A percentile compares a stretch with the other conserved stretches of the same genome.
Evolutionary conservation across 305 asterid species (phyloP).

Genomic region (Fraxinus ornus): DNA sequence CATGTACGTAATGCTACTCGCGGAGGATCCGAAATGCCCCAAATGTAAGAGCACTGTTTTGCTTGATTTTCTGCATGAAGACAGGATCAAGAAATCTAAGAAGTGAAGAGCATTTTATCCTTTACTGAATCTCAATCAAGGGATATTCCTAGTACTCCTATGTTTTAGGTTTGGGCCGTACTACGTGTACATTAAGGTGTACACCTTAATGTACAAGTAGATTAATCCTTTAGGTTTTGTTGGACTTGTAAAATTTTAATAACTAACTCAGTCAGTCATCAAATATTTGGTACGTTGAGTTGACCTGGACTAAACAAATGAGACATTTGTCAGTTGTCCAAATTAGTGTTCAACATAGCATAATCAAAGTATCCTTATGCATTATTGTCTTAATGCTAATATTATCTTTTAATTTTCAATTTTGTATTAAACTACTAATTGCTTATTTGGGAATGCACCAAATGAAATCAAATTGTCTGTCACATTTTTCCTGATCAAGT

Average conservation of each 20-base stretch:
- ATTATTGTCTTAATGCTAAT: not conserved
- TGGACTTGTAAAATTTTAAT: not conserved
- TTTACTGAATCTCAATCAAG: not conserved
- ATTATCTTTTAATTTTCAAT: not conserved
- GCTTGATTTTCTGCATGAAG: constrained; percentile 55
- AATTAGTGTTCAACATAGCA: not conserved
- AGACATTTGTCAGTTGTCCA: not conserved
- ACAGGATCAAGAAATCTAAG: constrained; percentile 25
- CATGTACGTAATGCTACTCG: constrained; percentile 61
- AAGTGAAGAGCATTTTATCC: constrained; percentile 21
- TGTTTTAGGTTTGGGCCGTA: not conserved
- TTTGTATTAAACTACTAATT: not conserved
- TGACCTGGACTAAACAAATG: not conserved
- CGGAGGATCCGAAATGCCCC: constrained; percentile 59
- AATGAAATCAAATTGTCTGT: not conserved
- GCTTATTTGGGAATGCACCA: not conserved
- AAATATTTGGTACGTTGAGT: not conserved
- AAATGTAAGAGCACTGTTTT: constrained; percentile 65
- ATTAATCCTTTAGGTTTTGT: not conserved
- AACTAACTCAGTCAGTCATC: not conserved
- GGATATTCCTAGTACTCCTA: not conserved
- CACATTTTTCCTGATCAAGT: not conserved
- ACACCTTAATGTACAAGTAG: too few species aligned
- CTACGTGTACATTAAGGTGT: too few species aligned
- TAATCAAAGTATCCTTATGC: not conserved